Evolutionary conservation across 306 rosid genomes (phyloP).

Genomic region (Styphnolobium japonicum): DNA sequence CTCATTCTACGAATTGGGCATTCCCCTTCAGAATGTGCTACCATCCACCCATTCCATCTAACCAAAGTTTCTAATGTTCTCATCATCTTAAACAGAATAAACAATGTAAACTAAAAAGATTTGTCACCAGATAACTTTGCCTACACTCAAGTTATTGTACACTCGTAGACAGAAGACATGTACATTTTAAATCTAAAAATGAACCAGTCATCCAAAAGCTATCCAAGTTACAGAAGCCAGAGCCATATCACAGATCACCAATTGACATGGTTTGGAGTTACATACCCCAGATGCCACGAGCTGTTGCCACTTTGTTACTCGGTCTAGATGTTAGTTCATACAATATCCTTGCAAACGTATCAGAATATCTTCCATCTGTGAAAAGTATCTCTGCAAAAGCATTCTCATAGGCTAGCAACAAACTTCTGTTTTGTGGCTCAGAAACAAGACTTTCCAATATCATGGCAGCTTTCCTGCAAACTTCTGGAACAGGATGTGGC

Average conservation of each 20-base stretch:
- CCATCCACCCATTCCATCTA: not conserved
- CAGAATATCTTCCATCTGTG: conserved; percentile 73
- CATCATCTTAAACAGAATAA: not conserved
- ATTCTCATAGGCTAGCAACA: conserved; percentile 83
- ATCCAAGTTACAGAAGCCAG: not conserved
- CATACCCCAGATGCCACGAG: conserved; percentile 99
- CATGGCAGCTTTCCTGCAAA: conserved; percentile 95
- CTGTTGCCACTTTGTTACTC: conserved; percentile 68
- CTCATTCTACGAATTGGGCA: not conserved
- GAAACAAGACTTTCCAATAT: conserved; percentile 90
- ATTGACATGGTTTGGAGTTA: conserved; percentile 23
- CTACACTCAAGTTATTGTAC: not conserved
- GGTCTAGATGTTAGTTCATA: conserved; percentile 92
- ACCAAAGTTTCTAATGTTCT: not conserved
- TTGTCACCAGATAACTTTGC: conserved; percentile 3
- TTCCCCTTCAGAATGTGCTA: not conserved
- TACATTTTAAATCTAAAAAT: conserved; percentile 33
- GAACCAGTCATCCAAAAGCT: not conserved
- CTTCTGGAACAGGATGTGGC: conserved; percentile 92
- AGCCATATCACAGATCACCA: not conserved
- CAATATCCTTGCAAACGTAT: conserved; percentile 86
- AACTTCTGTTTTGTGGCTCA: conserved; percentile 84
- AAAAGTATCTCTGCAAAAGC: conserved; percentile 93
- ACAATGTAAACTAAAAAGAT: not conserved
- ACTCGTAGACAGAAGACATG: conserved; percentile 13